These are phyloP conservation scores for Purshia tridentata DNA, from an alignment of 306 rosid genomes.

Conservation along the genomic window DNA sequence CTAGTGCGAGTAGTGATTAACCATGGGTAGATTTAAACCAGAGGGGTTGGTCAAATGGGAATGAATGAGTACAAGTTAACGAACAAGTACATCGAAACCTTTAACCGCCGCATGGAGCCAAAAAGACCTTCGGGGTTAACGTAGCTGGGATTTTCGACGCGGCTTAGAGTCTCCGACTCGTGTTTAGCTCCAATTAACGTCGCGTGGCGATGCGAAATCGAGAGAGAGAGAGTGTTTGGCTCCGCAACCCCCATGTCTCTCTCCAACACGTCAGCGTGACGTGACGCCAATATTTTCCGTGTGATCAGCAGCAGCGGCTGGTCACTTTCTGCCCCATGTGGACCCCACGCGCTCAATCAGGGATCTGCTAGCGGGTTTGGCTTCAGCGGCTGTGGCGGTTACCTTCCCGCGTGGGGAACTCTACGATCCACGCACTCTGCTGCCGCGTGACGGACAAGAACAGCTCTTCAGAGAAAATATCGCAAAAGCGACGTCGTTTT, in stretches of 20 bases:
- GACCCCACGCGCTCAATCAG: constrained; percentile 32
- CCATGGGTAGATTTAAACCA: neutral
- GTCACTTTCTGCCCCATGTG: constrained; percentile 24
- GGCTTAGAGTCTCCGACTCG: neutral
- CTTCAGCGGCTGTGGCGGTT: neutral
- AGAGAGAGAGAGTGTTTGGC: neutral
- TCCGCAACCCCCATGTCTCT: neutral
- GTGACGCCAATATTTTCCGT: neutral
- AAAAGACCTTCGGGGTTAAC: neutral
- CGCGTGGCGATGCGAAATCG: constrained; percentile 64
- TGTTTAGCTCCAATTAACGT: neutral
- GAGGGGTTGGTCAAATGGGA: neutral
- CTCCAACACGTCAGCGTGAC: neutral
- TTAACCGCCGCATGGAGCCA: neutral
- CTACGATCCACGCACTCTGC: neutral
- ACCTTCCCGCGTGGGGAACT: neutral
- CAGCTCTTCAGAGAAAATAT: no score
- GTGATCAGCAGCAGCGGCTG: constrained; percentile 53
- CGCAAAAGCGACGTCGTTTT: constrained; percentile 13
- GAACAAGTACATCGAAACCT: neutral
- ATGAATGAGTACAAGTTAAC: neutral
- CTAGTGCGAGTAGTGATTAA: neutral
- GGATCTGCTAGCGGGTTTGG: neutral
- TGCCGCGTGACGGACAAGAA: neutral
- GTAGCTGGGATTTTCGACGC: neutral